These are phyloP conservation scores for Castanospermum australe DNA, from an alignment of 306 rosid species.

Conservation along the genomic window DNA sequence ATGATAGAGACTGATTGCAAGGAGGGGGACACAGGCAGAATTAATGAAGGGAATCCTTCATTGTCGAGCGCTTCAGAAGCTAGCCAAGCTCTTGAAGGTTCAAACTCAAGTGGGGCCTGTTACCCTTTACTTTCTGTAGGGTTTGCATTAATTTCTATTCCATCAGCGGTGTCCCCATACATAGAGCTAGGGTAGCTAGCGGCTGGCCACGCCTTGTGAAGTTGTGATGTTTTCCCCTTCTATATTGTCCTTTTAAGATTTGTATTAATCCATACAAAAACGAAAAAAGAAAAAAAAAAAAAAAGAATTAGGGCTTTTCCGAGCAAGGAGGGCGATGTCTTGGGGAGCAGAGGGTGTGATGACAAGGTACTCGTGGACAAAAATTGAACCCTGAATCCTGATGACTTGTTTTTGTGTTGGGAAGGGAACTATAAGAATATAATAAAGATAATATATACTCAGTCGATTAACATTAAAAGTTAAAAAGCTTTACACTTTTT, in stretches of 20 bases:
- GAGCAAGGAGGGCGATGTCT: background rate
- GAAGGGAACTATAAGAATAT: background rate
- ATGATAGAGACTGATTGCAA: conserved; percentile 27
- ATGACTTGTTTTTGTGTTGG: background rate
- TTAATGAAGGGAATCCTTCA: conserved; percentile 39
- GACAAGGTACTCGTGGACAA: background rate
- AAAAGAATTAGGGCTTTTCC: background rate
- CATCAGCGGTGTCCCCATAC: background rate
- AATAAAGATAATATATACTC: background rate
- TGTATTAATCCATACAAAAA: background rate
- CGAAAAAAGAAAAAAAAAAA: background rate
- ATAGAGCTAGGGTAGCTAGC: background rate
- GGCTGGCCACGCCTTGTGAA: background rate
- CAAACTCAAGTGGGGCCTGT: conserved; percentile 37
- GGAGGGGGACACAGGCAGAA: conserved; percentile 16
- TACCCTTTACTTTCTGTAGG: conserved; percentile 16
- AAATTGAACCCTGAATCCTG: background rate
- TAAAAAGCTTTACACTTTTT: background rate
- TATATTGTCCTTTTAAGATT: background rate
- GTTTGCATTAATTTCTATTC: conserved; percentile 17
- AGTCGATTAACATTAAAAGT: background rate
- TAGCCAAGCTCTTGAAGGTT: conserved; percentile 29
- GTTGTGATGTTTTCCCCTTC: background rate
- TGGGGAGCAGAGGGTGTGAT: background rate
- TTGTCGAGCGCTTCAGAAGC: conserved; percentile 7